Conservation (phyloP, 1,139 yeast species). For the Geotrichum carabidarum region DNA sequence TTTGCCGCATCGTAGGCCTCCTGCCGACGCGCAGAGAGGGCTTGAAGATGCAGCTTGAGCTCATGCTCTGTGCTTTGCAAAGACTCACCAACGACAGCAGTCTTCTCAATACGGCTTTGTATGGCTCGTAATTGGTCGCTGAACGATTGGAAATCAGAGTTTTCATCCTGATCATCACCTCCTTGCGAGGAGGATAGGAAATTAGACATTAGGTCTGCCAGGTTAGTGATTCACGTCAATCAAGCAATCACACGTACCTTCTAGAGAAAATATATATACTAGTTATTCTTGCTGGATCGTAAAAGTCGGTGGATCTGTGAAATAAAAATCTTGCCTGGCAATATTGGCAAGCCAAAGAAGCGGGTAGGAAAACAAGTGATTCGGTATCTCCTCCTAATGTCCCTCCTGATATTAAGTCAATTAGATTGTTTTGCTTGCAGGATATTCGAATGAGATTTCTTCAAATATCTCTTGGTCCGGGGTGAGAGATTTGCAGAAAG, state of each 20-base stretch:
- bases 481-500: neutral
- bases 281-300: neutral
- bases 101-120: slow-evolving; percentile 18
- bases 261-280: neutral
- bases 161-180: slow-evolving; percentile 4
- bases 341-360: slow-evolving; percentile 2
- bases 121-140: slow-evolving; percentile 15
- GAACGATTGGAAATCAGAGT: slow-evolving; percentile 14
- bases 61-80: slow-evolving; percentile 20
- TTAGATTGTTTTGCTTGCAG: neutral
- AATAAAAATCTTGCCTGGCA: neutral
- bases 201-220: slow-evolving; percentile 14
- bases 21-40: slow-evolving; percentile 10
- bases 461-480: neutral
- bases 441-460: neutral
- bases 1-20: slow-evolving; percentile 10
- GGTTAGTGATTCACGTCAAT: neutral
- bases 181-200: slow-evolving; percentile 9
- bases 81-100: slow-evolving; percentile 18
- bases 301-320: neutral
- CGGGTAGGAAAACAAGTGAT: neutral
- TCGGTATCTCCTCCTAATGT: neutral
- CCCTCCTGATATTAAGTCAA: neutral
- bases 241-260: neutral
- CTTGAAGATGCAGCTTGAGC: slow-evolving; percentile 17